Conservation (phyloP, 768 basidiomycete genomes). For the Hericium coralloides region DNA sequence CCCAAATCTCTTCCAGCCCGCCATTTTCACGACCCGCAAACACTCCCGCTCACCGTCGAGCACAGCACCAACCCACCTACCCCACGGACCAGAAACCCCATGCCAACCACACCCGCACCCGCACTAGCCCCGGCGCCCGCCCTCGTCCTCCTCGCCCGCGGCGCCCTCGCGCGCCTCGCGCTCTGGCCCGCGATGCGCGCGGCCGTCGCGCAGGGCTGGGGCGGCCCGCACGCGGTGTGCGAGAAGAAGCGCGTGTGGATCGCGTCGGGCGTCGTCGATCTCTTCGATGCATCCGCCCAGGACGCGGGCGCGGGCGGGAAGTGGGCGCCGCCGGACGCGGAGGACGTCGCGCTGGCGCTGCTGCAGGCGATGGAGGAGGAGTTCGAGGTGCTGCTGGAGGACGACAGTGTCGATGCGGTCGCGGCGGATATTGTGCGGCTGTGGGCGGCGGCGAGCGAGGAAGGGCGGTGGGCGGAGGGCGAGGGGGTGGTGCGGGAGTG, state of each 20-base stretch:
- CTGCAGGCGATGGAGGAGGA: constrained; percentile 83
- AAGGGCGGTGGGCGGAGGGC: constrained; percentile 17
- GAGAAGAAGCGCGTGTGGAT: constrained; percentile 78
- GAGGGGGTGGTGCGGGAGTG: constrained; percentile 45
- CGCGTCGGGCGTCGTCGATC: constrained; percentile 70
- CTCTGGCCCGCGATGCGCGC: constrained; percentile 83
- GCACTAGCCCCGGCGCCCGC: constrained; percentile 16
- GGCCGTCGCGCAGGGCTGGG: constrained; percentile 83
- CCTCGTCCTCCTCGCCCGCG: constrained; percentile 75
- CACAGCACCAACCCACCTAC: no score
- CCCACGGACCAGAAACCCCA: neutral
- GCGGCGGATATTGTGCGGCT: constrained; percentile 63
- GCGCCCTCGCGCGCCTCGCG: constrained; percentile 71
- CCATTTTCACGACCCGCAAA: no score
- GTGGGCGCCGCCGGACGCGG: constrained; percentile 40
- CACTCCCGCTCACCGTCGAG: no score
- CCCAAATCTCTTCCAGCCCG: no score
- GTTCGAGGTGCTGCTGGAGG: constrained; percentile 78
- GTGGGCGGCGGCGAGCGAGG: constrained; percentile 46
- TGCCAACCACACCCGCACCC: neutral
- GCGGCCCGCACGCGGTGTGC: constrained; percentile 52
- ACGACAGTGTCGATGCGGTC: constrained; percentile 70
- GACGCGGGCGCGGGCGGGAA: neutral
- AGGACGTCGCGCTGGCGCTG: constrained; percentile 75
- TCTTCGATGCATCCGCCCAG: constrained; percentile 41